These are phyloP conservation scores for Clitopilus hobsonii DNA, from an alignment of 768 basidiomycete genomes.

Conservation along the genomic window DNA sequence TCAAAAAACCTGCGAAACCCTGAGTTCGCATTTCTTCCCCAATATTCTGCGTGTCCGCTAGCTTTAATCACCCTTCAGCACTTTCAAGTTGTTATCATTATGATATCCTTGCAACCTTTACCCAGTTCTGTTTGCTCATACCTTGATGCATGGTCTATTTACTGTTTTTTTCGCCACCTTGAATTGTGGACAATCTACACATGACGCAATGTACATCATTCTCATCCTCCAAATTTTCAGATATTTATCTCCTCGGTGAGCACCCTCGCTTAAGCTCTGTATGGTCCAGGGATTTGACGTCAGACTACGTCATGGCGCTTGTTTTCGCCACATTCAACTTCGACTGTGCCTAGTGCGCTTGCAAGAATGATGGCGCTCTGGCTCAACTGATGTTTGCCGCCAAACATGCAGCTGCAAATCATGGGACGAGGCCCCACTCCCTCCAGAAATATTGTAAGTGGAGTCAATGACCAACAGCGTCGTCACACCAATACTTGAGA, in stretches of 20 bases:
- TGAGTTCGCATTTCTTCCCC: neutral
- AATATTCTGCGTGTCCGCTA: neutral
- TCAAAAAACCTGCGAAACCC: neutral
- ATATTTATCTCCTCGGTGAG: too few relatives aligned
- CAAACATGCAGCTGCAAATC: too few relatives aligned
- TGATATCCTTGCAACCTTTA: neutral
- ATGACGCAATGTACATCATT: too few relatives aligned
- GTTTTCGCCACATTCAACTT: neutral
- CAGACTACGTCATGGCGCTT: neutral
- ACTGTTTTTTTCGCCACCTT: neutral
- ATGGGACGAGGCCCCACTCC: neutral
- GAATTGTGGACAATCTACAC: neutral
- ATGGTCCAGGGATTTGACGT: too few relatives aligned
- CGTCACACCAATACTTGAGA: neutral
- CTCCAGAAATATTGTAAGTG: conserved; percentile 1
- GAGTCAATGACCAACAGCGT: conserved; percentile 3
- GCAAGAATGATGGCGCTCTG: too few relatives aligned
- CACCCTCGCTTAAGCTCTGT: too few relatives aligned
- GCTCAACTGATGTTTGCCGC: too few relatives aligned
- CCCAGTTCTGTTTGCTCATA: neutral
- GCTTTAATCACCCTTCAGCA: neutral
- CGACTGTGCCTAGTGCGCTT: too few relatives aligned
- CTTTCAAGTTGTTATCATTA: neutral
- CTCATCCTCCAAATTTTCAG: too few relatives aligned
- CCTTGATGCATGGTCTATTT: neutral